Conservation (phyloP, 768 basidiomycete species). For the Paxillus ammoniavirescens region DNA sequence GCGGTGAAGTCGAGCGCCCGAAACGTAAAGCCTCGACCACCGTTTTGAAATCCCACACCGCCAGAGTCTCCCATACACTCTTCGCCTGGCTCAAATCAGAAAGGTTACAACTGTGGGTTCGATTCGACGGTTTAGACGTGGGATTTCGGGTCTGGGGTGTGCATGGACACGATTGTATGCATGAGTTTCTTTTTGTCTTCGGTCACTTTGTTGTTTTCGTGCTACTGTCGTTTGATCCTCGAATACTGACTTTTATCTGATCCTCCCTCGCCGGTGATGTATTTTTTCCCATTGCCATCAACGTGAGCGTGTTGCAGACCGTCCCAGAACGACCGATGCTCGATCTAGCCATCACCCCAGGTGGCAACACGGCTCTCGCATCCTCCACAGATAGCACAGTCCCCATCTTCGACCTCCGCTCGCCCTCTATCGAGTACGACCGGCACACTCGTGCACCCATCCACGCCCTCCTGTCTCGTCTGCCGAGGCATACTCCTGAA, state of each 20-base stretch:
- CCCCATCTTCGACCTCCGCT: conserved; percentile 66
- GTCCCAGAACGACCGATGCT: conserved; percentile 76
- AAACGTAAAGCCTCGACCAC: conserved; percentile 65
- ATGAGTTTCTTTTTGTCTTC: not conserved
- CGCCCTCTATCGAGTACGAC: conserved; percentile 36
- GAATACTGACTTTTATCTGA: not conserved
- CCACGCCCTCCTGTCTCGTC: conserved; percentile 66
- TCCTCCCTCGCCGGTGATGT: not conserved
- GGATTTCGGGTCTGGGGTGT: conserved; percentile 81
- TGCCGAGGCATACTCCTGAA: conserved; percentile 4
- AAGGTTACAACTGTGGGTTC: conserved; percentile 78
- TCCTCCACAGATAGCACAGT: conserved; percentile 76
- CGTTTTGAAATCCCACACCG: conserved; percentile 83
- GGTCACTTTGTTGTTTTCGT: not conserved
- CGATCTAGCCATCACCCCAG: conserved; percentile 49
- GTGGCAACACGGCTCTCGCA: conserved; percentile 49
- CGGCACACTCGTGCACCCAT: conserved; percentile 54
- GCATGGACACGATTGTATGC: conserved; percentile 66
- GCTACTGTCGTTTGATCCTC: not conserved
- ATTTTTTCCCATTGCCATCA: not conserved
- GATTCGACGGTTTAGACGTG: conserved; percentile 89
- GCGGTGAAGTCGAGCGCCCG: conserved; percentile 33
- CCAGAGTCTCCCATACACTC: conserved; percentile 69
- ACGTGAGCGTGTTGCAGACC: conserved; percentile 37
- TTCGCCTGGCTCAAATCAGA: conserved; percentile 43